Conservation (phyloP, 495 filamentous ascomycete species). For the Tuber microsphaerosporum region DNA sequence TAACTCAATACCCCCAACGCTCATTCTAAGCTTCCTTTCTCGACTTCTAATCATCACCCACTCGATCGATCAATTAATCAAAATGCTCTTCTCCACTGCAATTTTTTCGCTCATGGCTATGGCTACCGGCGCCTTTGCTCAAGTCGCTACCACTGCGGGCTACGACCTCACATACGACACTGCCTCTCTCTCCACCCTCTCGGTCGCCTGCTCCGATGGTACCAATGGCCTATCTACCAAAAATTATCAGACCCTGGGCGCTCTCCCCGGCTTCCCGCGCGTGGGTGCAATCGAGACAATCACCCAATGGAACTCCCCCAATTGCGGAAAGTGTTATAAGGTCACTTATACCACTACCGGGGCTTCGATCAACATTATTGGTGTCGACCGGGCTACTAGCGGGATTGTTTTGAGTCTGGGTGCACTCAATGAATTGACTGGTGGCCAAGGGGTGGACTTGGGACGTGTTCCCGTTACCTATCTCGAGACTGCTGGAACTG, state of each 20-base stretch:
- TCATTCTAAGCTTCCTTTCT: conserved; percentile 7
- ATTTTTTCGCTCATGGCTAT: conserved; percentile 42
- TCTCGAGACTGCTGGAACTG: conserved; percentile 15
- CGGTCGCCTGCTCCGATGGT: conserved; percentile 55
- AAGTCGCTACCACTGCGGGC: conserved; percentile 11
- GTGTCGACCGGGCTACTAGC: conserved; percentile 54
- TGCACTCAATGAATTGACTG: conserved; percentile 65
- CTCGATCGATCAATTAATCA: conserved; percentile 29
- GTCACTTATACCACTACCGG: conserved; percentile 55
- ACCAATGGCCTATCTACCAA: conserved; percentile 53
- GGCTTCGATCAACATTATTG: conserved; percentile 57
- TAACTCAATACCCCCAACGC: neutral
- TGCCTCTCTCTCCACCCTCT: conserved; percentile 45
- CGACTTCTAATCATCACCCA: neutral
- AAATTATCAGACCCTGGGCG: conserved; percentile 41
- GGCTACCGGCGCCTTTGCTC: conserved; percentile 24
- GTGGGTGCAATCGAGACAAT: conserved; percentile 60
- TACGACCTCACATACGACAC: conserved; percentile 57
- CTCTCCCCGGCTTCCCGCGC: conserved; percentile 52
- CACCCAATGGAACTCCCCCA: conserved; percentile 51
- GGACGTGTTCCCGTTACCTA: conserved; percentile 54
- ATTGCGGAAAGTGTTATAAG: conserved; percentile 64
- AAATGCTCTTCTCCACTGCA: conserved; percentile 50
- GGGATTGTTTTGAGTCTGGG: conserved; percentile 51
- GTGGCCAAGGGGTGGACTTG: conserved; percentile 48